These are phyloP conservation scores for Hypoxylon crocopeplum DNA, from an alignment of 495 filamentous ascomycete genomes.

Conservation along the genomic window DNA sequence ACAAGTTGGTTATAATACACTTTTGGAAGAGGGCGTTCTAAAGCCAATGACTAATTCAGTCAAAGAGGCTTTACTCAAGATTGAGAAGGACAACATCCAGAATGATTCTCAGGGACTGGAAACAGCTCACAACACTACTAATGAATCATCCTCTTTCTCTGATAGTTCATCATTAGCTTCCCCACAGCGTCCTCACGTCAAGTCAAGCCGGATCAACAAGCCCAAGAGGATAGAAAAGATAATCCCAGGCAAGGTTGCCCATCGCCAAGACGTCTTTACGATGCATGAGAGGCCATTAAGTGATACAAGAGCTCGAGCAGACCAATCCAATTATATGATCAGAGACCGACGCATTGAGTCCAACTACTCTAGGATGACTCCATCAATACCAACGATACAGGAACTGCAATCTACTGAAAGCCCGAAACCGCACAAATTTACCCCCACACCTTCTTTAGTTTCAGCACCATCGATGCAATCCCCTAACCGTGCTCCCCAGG, in stretches of 20 bases:
- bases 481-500: no score
- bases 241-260: slow-evolving; percentile 4
- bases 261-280: slow-evolving; percentile 18
- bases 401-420: no score
- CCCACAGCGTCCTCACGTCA: neutral
- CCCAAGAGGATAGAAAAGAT: neutral
- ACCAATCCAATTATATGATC: neutral
- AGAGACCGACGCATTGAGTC: neutral
- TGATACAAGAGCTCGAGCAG: no score
- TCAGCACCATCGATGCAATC: no score
- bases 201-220: slow-evolving; percentile 5
- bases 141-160: neutral
- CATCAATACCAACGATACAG: no score
- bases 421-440: no score
- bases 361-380: no score
- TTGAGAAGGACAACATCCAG: slow-evolving; percentile 3
- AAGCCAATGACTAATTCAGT: neutral
- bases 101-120: neutral
- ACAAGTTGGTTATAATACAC: neutral
- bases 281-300: no score
- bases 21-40: neutral
- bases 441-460: no score
- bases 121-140: neutral
- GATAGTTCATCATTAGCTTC: neutral
- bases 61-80: slow-evolving; percentile 5